These are phyloP conservation scores for Cicer yamashitae DNA, from an alignment of 306 rosid genomes.

Conservation along the genomic window DNA sequence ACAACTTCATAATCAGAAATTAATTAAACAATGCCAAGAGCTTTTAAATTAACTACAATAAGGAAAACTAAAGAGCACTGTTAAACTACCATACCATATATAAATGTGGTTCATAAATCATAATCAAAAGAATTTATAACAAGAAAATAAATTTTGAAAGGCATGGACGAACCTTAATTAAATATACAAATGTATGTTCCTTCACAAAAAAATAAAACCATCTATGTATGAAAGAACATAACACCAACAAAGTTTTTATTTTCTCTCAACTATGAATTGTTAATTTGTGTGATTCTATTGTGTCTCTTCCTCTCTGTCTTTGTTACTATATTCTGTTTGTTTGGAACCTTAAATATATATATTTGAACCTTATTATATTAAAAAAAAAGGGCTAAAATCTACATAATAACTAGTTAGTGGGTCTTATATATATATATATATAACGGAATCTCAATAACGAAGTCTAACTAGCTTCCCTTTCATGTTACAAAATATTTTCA, in stretches of 20 bases:
- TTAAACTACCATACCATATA: slow-evolving; percentile 18
- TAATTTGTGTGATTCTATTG: background rate
- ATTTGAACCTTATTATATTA: background rate
- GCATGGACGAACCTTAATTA: slow-evolving; percentile 31
- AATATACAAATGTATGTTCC: background rate
- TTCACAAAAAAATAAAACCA: slow-evolving; percentile 19
- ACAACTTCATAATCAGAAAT: slow-evolving; percentile 26
- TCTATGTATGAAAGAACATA: slow-evolving; percentile 35
- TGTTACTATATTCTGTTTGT: slow-evolving; percentile 28
- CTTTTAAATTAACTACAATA: background rate
- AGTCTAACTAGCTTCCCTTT: slow-evolving; percentile 40
- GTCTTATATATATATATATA: slow-evolving; percentile 37
- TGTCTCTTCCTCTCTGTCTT: background rate
- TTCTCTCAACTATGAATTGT: background rate
- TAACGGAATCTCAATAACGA: slow-evolving; percentile 30
- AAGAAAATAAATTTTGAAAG: slow-evolving; percentile 16
- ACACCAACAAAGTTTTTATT: background rate
- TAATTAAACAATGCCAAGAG: background rate
- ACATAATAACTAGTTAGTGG: slow-evolving; percentile 48
- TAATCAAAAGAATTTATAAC: background rate
- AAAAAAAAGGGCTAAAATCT: slow-evolving; percentile 37
- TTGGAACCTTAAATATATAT: slow-evolving; percentile 33
- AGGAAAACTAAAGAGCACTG: slow-evolving; percentile 5
- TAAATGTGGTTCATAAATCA: background rate
- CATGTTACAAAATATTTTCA: slow-evolving; percentile 30